These are phyloP conservation scores for Colletotrichum lentis DNA, from an alignment of 2,329 filamentous ascomycete genomes.

Conservation along the genomic window DNA sequence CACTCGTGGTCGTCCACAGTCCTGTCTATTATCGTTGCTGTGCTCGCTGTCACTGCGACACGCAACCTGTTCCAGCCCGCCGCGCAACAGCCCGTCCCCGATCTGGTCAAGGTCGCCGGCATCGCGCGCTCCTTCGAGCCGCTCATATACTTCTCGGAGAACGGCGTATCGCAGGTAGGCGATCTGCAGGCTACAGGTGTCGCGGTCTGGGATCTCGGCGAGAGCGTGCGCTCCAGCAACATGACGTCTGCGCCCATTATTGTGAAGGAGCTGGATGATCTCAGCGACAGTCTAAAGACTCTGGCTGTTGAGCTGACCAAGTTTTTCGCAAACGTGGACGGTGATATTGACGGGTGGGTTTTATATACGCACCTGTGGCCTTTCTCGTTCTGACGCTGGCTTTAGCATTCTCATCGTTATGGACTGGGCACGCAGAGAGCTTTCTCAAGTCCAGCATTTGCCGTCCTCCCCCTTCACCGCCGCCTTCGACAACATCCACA, in stretches of 20 bases:
- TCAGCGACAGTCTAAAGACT: constrained; percentile 85
- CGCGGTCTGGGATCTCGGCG: constrained; percentile 92
- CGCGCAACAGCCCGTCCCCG: constrained; percentile 72
- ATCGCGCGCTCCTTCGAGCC: constrained; percentile 93
- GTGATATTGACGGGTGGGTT: constrained; percentile 82
- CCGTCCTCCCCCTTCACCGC: constrained; percentile 71
- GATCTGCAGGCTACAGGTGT: constrained; percentile 91
- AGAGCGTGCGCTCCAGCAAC: constrained; percentile 87
- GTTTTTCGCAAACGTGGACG: constrained; percentile 93
- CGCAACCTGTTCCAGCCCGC: constrained; percentile 75
- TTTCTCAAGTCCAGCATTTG: constrained; percentile 71
- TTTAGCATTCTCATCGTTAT: constrained; percentile 86
- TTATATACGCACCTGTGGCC: constrained; percentile 20
- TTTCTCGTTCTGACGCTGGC: constrained; percentile 1
- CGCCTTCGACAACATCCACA: constrained; percentile 85
- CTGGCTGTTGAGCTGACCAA: constrained; percentile 85
- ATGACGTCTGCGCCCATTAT: constrained; percentile 91
- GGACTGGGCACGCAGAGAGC: constrained; percentile 92
- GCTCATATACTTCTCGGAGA: constrained; percentile 92
- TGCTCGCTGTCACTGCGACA: constrained; percentile 72
- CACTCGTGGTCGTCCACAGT: constrained; percentile 75
- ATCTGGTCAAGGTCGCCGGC: constrained; percentile 88
- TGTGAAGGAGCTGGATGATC: constrained; percentile 81
- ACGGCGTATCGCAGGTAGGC: constrained; percentile 83
- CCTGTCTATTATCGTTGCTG: constrained; percentile 65